Evolutionary conservation across 768 basidiomycete species (phyloP), one percentile per base, ranked within the genome.

Genomic region (Mycena filopes): DNA sequence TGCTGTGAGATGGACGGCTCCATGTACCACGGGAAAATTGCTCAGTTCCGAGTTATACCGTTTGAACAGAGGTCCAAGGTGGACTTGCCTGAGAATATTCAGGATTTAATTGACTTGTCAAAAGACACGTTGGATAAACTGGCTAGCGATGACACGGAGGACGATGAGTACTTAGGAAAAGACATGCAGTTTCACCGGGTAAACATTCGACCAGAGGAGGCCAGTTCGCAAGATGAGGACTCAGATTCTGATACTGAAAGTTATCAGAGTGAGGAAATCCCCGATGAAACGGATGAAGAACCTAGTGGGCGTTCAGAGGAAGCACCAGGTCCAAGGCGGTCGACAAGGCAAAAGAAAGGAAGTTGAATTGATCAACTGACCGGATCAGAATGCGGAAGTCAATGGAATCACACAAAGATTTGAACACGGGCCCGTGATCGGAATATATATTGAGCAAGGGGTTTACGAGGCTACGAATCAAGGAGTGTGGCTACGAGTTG

Each of bases 1-100:
- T 50, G 49, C 10, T 54, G 51, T 21, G 53, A 63, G 29, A 16
- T 63, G 23, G 40, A 63, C 40, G 42, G 60, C 0, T 42, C 60
- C 9, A 47, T 62, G 41, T 62, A 20, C 11, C 51, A 42, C 6
- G 36, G 43, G 18, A 62, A 62, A 15, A 45, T 62, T 8, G 60
- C 23, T 1, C 49, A 40, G 18, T 59, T 59, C 21, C 36, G 57
- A 11, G 60, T 62, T 1, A 42, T 78, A 75, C 26, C 47, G 42
- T 2, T 76, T 77, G 40, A 41, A 26, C 11, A 13, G 3, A 2
- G 59, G 13, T 3, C 23, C 4, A 4, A n/a, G 1, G 5, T 62
- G 1, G 36, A 31, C 2, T 12, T 63, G 2, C 20, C 54, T 0
- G 23, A n/a, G 16, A 42, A 41, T 3, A 49, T 63, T 18, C 9